phyloP scores from a whole-genome alignment of 1,284 basidiomycete species.

The Cutaneotrichosporon cavernicola region DNA sequence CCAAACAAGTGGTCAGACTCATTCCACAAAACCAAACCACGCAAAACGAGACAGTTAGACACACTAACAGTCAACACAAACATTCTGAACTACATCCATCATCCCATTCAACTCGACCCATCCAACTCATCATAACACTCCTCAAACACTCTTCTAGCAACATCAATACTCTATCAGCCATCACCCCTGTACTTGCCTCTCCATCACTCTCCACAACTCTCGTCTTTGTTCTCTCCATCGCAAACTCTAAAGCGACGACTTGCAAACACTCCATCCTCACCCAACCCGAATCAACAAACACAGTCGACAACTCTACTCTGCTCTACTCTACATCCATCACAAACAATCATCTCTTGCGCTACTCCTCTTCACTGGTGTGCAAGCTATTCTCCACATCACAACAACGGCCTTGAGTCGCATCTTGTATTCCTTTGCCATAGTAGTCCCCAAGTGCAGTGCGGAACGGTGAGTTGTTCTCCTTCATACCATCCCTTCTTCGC shows the following conservation, averaged over 20 bases:
- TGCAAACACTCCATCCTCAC: constrained; percentile 7
- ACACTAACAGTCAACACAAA: no score
- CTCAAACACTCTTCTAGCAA: no score
- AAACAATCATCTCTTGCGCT: neutral
- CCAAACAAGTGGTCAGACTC: neutral
- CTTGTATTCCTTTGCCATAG: neutral
- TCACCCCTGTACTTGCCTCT: no score
- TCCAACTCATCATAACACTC: no score
- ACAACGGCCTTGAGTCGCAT: neutral
- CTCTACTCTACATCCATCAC: constrained; percentile 1
- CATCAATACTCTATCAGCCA: no score
- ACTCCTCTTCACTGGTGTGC: neutral
- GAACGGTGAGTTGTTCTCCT: neutral
- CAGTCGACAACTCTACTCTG: neutral
- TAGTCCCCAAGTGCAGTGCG: neutral
- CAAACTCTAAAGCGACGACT: neutral
- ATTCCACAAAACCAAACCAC: no score
- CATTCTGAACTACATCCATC: no score
- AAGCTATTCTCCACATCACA: neutral
- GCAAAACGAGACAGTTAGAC: no score
- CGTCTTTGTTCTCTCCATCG: neutral
- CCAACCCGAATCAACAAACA: neutral
- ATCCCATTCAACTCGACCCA: no score
- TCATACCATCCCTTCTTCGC: neutral
- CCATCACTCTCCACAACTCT: no score